Evolutionary conservation across 2,329 filamentous ascomycete genomes (phyloP).

Genomic region (Akanthomyces dipterigenus): DNA sequence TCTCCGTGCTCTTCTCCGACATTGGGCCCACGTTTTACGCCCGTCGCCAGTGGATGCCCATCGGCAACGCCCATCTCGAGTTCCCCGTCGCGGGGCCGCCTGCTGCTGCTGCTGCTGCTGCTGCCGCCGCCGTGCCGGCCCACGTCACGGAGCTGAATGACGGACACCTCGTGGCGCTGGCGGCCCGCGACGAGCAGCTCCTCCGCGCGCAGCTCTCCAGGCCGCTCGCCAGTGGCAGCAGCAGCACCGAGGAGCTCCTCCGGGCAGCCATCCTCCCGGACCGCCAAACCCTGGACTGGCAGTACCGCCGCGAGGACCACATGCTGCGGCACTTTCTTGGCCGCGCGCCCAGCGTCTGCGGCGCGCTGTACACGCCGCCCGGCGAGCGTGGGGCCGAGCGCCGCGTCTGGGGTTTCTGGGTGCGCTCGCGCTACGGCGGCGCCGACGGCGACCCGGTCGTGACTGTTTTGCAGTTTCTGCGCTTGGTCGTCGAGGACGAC

Average conservation of each 20-base stretch:
- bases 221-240: conserved; percentile 7
- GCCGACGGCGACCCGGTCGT: conserved; percentile 41
- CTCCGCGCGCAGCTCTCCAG: conserved; percentile 47
- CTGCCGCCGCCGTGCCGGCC: conserved; percentile 25
- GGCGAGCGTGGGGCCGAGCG: conserved; percentile 33
- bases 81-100: conserved; percentile 36
- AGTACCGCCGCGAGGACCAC: conserved; percentile 70
- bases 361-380: conserved; percentile 55
- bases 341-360: conserved; percentile 53
- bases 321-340: conserved; percentile 59
- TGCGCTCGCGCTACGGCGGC: conserved; percentile 56
- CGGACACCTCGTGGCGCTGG: conserved; percentile 54
- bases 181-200: conserved; percentile 56
- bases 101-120: no score
- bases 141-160: conserved; percentile 40
- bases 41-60: conserved; percentile 67
- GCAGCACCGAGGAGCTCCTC: conserved; percentile 23
- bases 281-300: conserved; percentile 44
- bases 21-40: conserved; percentile 81
- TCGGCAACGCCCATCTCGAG: conserved; percentile 64
- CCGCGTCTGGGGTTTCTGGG: conserved; percentile 71
- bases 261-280: conserved; percentile 28
- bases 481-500: conserved; percentile 59
- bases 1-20: conserved; percentile 80
- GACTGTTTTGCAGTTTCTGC: conserved; percentile 64